Percentiles rank a stretch among this genome's conserved stretches.
These are phyloP conservation scores for Ceratobasidium sp. DNA, from an alignment of 1,284 basidiomycete species.

Conservation along the genomic window DNA sequence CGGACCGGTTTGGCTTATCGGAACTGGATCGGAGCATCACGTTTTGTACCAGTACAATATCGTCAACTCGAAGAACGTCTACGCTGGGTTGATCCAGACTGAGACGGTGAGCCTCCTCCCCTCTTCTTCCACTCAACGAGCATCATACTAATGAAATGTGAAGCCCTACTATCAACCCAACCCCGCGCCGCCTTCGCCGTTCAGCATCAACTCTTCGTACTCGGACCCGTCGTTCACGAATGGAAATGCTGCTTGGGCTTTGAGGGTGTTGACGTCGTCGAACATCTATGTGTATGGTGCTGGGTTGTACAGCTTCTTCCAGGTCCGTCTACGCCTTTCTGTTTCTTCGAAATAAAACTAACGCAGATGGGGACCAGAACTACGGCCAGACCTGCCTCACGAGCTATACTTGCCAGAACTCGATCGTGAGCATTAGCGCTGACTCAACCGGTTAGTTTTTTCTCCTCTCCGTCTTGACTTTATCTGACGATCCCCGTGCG, in stretches of 20 bases:
- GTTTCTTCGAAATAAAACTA: neutral
- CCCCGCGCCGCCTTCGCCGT: slow-evolving; percentile 41
- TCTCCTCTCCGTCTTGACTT: too few relatives aligned
- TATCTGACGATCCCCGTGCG: neutral
- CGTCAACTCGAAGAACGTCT: slow-evolving; percentile 73
- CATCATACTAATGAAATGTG: neutral
- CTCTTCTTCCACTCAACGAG: neutral
- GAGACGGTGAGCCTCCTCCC: slow-evolving; percentile 37
- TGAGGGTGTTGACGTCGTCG: slow-evolving; percentile 67
- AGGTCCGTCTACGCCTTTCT: slow-evolving; percentile 61
- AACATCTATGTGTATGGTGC: slow-evolving; percentile 77
- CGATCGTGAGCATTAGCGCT: slow-evolving; percentile 71
- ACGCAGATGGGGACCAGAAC: slow-evolving; percentile 28
- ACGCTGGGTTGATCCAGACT: slow-evolving; percentile 77
- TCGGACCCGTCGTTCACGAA: slow-evolving; percentile 67
- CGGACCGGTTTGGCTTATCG: slow-evolving; percentile 55
- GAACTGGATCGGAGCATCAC: slow-evolving; percentile 68
- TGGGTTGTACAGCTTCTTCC: slow-evolving; percentile 77
- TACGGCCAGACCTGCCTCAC: slow-evolving; percentile 62
- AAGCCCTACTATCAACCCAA: slow-evolving; percentile 49
- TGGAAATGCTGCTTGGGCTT: slow-evolving; percentile 68
- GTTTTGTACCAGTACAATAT: slow-evolving; percentile 76
- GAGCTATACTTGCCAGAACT: slow-evolving; percentile 68
- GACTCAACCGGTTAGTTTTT: slow-evolving; percentile 58
- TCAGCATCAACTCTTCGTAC: slow-evolving; percentile 59